phyloP scores from a whole-genome alignment of 495 filamentous ascomycete species.

The Cercophora sp. region DNA sequence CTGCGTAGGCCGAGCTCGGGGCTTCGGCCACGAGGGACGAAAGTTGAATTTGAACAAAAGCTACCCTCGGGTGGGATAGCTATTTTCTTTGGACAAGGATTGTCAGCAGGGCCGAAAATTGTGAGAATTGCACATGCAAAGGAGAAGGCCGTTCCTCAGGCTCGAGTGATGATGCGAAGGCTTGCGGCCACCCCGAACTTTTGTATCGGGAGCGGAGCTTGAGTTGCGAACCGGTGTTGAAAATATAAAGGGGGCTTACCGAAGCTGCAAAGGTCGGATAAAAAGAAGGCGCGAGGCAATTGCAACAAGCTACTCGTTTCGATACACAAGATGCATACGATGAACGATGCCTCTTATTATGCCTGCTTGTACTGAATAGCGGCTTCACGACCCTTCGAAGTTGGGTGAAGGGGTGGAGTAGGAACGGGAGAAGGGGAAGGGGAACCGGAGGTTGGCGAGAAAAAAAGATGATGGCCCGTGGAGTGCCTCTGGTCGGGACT shows the following conservation, averaged over 20 bases:
- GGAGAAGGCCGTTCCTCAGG: no score
- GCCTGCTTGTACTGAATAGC: background rate
- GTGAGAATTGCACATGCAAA: no score
- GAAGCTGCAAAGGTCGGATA: background rate
- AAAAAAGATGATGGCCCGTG: conserved; percentile 22
- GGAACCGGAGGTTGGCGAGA: conserved; percentile 17
- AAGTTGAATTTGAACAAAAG: no score
- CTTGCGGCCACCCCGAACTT: background rate
- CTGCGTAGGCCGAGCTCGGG: conserved; percentile 10
- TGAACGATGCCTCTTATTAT: no score
- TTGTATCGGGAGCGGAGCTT: no score
- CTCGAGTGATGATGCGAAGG: no score
- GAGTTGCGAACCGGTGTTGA: no score
- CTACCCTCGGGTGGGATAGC: no score
- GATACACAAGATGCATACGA: background rate
- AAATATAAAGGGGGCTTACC: no score
- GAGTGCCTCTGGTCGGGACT: no score
- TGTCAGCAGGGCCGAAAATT: no score
- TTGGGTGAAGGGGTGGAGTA: conserved; percentile 18
- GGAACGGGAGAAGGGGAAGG: conserved; percentile 7
- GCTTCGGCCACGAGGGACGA: no score
- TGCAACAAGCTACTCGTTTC: background rate
- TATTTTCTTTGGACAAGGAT: background rate
- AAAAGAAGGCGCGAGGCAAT: background rate
- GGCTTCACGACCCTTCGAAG: conserved; percentile 17